These are phyloP conservation scores for Galerina sulciceps DNA, from an alignment of 768 basidiomycete genomes.

Conservation along the genomic window DNA sequence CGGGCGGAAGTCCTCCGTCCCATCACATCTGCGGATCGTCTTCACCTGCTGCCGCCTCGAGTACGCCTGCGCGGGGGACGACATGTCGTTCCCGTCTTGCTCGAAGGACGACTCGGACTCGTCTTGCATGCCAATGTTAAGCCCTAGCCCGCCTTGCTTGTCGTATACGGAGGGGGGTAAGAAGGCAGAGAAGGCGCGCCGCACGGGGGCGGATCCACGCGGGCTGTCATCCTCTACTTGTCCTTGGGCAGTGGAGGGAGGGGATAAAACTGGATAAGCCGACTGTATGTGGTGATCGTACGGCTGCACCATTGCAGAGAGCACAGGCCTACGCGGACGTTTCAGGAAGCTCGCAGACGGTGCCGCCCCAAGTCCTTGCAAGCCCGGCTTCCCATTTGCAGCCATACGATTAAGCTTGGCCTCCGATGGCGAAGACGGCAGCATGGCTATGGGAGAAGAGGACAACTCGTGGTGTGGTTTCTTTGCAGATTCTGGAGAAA, in stretches of 20 bases:
- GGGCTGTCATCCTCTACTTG: conserved; percentile 30
- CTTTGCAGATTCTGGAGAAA: conserved; percentile 54
- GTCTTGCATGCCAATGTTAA: conserved; percentile 25
- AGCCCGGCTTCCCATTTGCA: conserved; percentile 50
- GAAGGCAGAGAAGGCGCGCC: conserved; percentile 81
- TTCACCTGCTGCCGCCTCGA: conserved; percentile 76
- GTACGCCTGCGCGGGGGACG: conserved; percentile 83
- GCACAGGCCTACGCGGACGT: conserved; percentile 65
- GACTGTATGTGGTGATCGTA: conserved; percentile 43
- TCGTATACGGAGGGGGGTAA: conserved; percentile 62
- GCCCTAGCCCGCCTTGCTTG: conserved; percentile 24
- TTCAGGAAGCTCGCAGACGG: conserved; percentile 58
- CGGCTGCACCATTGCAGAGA: conserved; percentile 65
- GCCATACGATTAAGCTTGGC: conserved; percentile 51
- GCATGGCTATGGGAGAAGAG: conserved; percentile 50
- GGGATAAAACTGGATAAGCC: conserved; percentile 44
- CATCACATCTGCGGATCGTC: conserved; percentile 80
- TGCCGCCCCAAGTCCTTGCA: conserved; percentile 51
- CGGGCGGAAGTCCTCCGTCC: conserved; percentile 80
- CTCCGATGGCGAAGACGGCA: conserved; percentile 55
- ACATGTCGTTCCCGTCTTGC: conserved; percentile 61
- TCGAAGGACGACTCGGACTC: conserved; percentile 58
- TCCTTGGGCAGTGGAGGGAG: conserved; percentile 23
- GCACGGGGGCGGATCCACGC: conserved; percentile 51
- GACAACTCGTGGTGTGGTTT: conserved; percentile 39